phyloP scores from a whole-genome alignment of 1,284 basidiomycete genomes.

The Austropuccinia psidii region DNA sequence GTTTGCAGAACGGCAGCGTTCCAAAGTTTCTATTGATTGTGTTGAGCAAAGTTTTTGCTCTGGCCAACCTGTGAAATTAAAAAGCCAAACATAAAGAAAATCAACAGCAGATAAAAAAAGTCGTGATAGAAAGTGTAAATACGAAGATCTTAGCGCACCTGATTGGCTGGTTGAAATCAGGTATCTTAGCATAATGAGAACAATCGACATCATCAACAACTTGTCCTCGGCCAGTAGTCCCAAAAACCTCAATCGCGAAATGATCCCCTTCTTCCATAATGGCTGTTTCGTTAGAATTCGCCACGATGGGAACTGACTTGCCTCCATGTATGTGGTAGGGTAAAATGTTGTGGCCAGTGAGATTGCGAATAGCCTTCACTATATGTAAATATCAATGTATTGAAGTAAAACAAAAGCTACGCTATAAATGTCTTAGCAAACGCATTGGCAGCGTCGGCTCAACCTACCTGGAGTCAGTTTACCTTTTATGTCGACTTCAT shows the following conservation, averaged over 20 bases:
- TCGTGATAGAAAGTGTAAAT: not conserved
- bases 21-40: constrained; percentile 91
- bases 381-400: constrained; percentile 5
- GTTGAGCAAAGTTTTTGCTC: constrained; percentile 75
- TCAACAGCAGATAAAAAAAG: not conserved
- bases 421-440: constrained; percentile 22
- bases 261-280: constrained; percentile 99
- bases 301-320: constrained; percentile 85
- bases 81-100: not conserved
- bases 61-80: constrained; percentile 58
- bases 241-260: constrained; percentile 98
- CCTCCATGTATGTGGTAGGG: constrained; percentile 78
- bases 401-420: not conserved
- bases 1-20: constrained; percentile 86
- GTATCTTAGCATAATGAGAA: constrained; percentile 78
- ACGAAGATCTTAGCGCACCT: constrained; percentile 52
- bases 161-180: constrained; percentile 64
- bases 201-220: constrained; percentile 88
- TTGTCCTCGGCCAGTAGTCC: constrained; percentile 85
- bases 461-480: constrained; percentile 71
- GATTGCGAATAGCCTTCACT: constrained; percentile 85
- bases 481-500: constrained; percentile 85
- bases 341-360: constrained; percentile 84
- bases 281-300: constrained; percentile 68
- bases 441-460: not conserved